Evolutionary conservation across 2,329 filamentous ascomycete genomes (phyloP).

Genomic region (Septoria petroselini): DNA sequence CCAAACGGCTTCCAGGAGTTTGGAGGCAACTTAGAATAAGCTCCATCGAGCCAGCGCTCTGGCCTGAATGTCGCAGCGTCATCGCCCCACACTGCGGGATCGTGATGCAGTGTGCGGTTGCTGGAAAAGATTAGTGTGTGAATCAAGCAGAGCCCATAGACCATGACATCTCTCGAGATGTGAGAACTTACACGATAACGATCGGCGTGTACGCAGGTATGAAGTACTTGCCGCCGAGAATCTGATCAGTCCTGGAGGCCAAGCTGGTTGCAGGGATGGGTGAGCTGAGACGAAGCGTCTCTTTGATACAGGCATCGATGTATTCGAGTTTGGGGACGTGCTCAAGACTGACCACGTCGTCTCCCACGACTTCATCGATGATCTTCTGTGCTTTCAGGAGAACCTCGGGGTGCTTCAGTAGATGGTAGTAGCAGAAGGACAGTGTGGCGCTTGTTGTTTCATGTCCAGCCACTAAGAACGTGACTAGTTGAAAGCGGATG

Average conservation of each 20-base stretch:
- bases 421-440: slow-evolving; percentile 50
- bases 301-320: slow-evolving; percentile 54
- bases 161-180: no score
- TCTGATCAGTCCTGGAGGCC: slow-evolving; percentile 27
- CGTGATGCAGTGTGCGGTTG: slow-evolving; percentile 42
- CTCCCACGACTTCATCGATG: slow-evolving; percentile 53
- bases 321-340: slow-evolving; percentile 55
- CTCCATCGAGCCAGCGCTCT: slow-evolving; percentile 49
- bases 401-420: slow-evolving; percentile 51
- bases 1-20: slow-evolving; percentile 55
- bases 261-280: slow-evolving; percentile 13
- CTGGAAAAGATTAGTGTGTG: slow-evolving; percentile 14
- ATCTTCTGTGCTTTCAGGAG: slow-evolving; percentile 53
- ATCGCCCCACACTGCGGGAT: slow-evolving; percentile 45
- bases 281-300: slow-evolving; percentile 56
- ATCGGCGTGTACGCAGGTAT: slow-evolving; percentile 38
- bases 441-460: slow-evolving; percentile 16
- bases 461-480: slow-evolving; percentile 56
- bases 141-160: no score
- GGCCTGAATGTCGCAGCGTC: slow-evolving; percentile 47
- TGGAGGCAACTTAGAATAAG: slow-evolving; percentile 42
- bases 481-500: slow-evolving; percentile 66
- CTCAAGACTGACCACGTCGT: slow-evolving; percentile 31
- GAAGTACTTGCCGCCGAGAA: slow-evolving; percentile 40
- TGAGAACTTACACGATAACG: slow-evolving; percentile 17